Base-by-base conservation (phyloP, 2,329 filamentous ascomycete species). In the Fusarium camptoceras region DNA sequence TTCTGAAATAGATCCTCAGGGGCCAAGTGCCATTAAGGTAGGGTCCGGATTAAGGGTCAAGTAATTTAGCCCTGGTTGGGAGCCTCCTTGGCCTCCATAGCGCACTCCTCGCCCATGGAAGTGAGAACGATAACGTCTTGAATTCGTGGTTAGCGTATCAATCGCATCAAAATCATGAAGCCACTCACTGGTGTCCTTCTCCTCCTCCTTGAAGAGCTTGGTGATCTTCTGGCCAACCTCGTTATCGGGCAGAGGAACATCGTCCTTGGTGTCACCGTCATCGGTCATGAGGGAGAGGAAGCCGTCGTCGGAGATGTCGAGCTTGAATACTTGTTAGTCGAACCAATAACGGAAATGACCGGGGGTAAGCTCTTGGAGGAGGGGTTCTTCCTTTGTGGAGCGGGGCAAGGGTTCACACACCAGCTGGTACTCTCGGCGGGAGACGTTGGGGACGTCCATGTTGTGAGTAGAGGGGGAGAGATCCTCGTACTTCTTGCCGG, bases 401-500 rank as follows among this genome's bases (percentile, higher is more conserved):
- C 64, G 63, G 73, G 72, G 70, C 67, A 71, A 71, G 69, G 70
- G 72, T 72, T 70, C 47, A 89, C 94, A 90, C 87, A 98, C 94
- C 79, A 98, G 90, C 88, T 96, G 92, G 88, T 92, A 97, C 88
- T 98, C 95, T 84, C 88, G 89, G 80, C 95, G 94, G 78, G 82
- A 83, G 85, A 98, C 95, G 86, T 96, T 92, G 85, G 97, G 97
- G 77, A 99, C 96, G 80, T 99, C 94, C 93, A 97, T 97, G 89
- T 97, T 92, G 88, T 92, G 90, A 88, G 96, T 99, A 82, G 96
- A 99, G 77, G 96, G 96, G 85, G 91, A 98, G 72, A 99, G 91
- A 87, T 99, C 97, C 88, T 99, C 96, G 76, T 97, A 89, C 91
- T 99, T 99, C 93, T 98, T 99, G 90, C 89, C 89, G 75, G 94